Base-by-base conservation (phyloP, 2,329 filamentous ascomycete genomes). In the Penicillium decumbens region DNA sequence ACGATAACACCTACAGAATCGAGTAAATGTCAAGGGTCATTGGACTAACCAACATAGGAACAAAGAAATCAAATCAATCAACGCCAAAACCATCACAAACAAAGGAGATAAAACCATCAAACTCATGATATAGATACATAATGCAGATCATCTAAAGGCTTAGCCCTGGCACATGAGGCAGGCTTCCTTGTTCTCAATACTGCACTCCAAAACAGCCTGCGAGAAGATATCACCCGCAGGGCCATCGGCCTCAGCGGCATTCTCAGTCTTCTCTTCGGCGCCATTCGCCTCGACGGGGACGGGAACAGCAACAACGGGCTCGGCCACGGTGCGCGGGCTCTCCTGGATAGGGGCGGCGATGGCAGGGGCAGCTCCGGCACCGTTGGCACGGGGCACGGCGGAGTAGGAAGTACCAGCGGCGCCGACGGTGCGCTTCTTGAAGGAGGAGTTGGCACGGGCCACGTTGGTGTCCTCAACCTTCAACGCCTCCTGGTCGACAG, bases 131-230 rank as follows among this genome's bases (percentile, higher is more conserved):
- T 66, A 60, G 56, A 50, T 65, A 63, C 58, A 59, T 49, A 51
- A 45, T 54, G 15, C 52, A 50, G 45, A 59, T 55, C 51, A 49
- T 58, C 39, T 28, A 51, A 45, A 33, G 27, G 3, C 56, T 72
- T 81, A 97, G 77, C 91, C 92, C 74, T 89, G 95, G 84, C 93
- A 98, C 93, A 98, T 97, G 58, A 95, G 70, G 70, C 93, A 98
- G 41, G 86, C 80, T 70, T 98, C 93, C 61, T 87, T 89, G 77
- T 97, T 96, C 69, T 97, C 91, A 71, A 98, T 97, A 75, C 91
- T 96, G 79, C 93, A 98, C 63, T 85, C 83, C 68, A 98, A 77
- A 13, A 88, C 91, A 50, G 91, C 89, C 61, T 97, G 88, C 0
- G 92, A 92, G 72, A 95, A 98, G 62, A 98, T 98, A 68, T 98